Evolutionary conservation across 2,329 filamentous ascomycete genomes (phyloP).

Genomic region (Fusarium subglutinans): DNA sequence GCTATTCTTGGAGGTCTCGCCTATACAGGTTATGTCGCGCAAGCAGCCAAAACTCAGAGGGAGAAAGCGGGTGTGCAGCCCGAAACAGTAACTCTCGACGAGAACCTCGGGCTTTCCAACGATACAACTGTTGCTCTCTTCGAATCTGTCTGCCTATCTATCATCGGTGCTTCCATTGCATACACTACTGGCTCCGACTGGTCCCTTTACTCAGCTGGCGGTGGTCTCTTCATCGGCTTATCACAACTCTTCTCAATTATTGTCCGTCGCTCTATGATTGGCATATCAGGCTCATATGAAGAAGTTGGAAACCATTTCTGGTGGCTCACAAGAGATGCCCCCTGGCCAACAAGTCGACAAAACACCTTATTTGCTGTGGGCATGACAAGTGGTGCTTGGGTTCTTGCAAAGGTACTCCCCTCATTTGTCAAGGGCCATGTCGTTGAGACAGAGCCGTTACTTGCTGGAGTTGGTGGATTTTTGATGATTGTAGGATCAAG

Average conservation of each 20-base stretch:
- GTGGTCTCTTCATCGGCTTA: conserved; percentile 66
- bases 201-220: conserved; percentile 57
- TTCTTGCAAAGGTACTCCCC: conserved; percentile 48
- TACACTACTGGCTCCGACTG: conserved; percentile 40
- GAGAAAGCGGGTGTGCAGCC: conserved; percentile 40
- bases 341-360: conserved; percentile 49
- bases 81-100: conserved; percentile 49
- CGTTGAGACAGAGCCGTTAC: conserved; percentile 47
- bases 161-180: conserved; percentile 51
- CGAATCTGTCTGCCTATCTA: conserved; percentile 52
- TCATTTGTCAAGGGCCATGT: conserved; percentile 38
- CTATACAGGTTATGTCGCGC: conserved; percentile 57
- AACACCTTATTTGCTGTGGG: conserved; percentile 64
- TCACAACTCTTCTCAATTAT: conserved; percentile 67
- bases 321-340: conserved; percentile 49
- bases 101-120: conserved; percentile 53
- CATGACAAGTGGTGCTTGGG: conserved; percentile 57
- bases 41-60: conserved; percentile 44
- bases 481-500: conserved; percentile 68
- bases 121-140: conserved; percentile 52
- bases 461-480: conserved; percentile 63
- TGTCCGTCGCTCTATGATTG: conserved; percentile 63
- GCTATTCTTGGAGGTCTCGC: conserved; percentile 64
- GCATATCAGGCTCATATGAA: conserved; percentile 70
- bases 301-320: conserved; percentile 66